Base-by-base conservation (phyloP, 768 basidiomycete genomes). In the Termitomyces sp. region DNA sequence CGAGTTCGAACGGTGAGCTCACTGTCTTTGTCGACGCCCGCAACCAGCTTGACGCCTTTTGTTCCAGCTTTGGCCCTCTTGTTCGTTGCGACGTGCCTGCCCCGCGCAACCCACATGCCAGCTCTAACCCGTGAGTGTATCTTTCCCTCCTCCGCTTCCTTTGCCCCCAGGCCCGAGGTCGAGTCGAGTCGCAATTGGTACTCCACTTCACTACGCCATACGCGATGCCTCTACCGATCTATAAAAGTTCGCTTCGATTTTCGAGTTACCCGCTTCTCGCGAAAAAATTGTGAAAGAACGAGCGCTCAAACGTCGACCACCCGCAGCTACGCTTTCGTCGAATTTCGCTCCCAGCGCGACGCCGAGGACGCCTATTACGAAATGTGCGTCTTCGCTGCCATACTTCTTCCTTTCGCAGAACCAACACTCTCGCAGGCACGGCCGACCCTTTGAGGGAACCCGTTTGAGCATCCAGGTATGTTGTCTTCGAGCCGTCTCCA, bases 31-130 rank as follows among this genome's bases (percentile, higher is more conserved):
- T 22, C 55, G 30, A 30, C 40, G 44, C 46, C 53, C 46, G 36
- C 41, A 7, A 14, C 7, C 38, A 38, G 32, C 52, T 38, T 20
- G 43, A 38, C 20, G 5, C 49, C 48, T 46, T 30, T 3, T 51
- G 51, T 41, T 30, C 1, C 67, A 93, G 91, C 56, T 94, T 79
- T 63, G 92, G 92, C 18, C 87, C 87, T 55, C 79, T 94, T 30
- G 82, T 93, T 60, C 88, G 92, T 59, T 94, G 92, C 74, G 92
- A 94, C 68, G 90, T 94, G 16, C 92, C 92, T 18, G 92, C 92
- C 2, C 89, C 91, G 2, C 85, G 90, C 62, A 89, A 90, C 72
- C 84, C 86, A 0, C 79, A 86, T 61, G 83, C 87, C 18, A 81
- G 78, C 56, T 80, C 86, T 43, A 90, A 89, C 66, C 90, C 91